Evolutionary conservation across 345 rosid species (phyloP), one percentile per base, ranked within the genome.

Genomic region (Citrus sp.): DNA sequence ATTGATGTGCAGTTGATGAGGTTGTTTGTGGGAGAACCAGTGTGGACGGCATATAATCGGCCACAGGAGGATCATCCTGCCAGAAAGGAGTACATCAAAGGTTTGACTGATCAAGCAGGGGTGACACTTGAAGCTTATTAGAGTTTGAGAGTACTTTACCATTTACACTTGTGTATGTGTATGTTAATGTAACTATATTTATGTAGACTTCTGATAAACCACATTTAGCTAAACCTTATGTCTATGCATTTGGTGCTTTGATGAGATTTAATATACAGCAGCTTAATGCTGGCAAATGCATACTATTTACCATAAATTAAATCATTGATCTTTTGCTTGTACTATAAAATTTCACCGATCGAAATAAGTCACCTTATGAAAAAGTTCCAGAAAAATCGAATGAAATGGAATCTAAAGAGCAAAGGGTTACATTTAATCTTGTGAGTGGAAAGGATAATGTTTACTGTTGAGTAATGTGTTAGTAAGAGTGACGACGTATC

Each of bases 21-120:
- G 84, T 80, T 94, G 82, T 93, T 94, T 14, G 89, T 92, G 14
- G 97, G 95, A 66, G 97, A 91, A 84, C 98, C 97, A 13, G 90
- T 93, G 4, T 93, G 97, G 97, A 86, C 91, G 55, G 83, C 97
- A 6, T 85, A 82, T 72, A 93, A 94, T 82, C 93, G 97, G 74
- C 97, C 98, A 2, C 97, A 94, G 60, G 97, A 94, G 67, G 92
- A 88, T 16, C 91, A 94, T 80, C 95, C 94, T 19, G 94, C 92
- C 46, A 90, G 97, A 86, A 85, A 86, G 82, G 88, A 82, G 73
- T 94, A 92, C 78, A 54, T 85, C 61, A 85, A 88, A 77, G 74
- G 80, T 77, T 75, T 89, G 60, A 80, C 82, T 7, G 85, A 84
- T 2, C 87, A 82, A 81, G 77, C 78, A 27, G 89, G 87, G 37